Evolutionary conservation across 2,329 filamentous ascomycete genomes (phyloP).

Genomic region (Tolypocladium album): DNA sequence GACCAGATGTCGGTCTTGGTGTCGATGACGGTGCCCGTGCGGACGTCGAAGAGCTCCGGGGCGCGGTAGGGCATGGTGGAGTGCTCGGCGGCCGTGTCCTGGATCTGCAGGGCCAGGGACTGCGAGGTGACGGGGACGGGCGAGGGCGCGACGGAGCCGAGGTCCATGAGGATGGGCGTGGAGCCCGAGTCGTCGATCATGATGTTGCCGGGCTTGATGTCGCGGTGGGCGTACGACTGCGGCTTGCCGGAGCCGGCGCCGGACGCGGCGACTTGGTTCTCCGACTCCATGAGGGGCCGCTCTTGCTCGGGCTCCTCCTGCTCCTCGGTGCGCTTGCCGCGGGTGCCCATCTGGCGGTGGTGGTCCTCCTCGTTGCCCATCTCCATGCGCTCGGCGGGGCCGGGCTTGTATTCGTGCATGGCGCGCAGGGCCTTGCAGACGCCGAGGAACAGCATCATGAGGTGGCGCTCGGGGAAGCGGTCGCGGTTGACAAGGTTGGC

Average conservation of each 20-base stretch:
- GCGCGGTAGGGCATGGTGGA: constrained; percentile 98
- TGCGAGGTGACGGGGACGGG: constrained; percentile 84
- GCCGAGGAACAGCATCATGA: constrained; percentile 86
- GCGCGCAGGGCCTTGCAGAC: constrained; percentile 79
- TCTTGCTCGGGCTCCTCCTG: constrained; percentile 67
- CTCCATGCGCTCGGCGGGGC: constrained; percentile 38
- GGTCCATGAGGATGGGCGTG: constrained; percentile 91
- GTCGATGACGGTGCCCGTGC: constrained; percentile 83
- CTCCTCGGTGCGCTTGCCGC: constrained; percentile 41
- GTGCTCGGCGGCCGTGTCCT: constrained; percentile 92
- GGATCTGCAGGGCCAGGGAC: constrained; percentile 80
- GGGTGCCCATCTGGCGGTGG: constrained; percentile 16
- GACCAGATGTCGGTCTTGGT: constrained; percentile 99
- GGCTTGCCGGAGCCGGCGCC: constrained; percentile 52
- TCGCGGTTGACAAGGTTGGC: constrained; percentile 95
- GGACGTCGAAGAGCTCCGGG: constrained; percentile 95
- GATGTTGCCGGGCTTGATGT: constrained; percentile 97
- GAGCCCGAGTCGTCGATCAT: constrained; percentile 93
- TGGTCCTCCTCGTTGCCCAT: constrained; percentile 34
- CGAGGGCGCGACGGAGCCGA: constrained; percentile 80
- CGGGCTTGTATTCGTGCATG: constrained; percentile 75
- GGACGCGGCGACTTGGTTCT: constrained; percentile 40
- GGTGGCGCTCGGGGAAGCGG: constrained; percentile 72
- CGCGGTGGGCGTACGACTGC: constrained; percentile 82
- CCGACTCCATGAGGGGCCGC: constrained; percentile 72